Percentiles rank a stretch among this genome's conserved stretches.
These are phyloP conservation scores for Coemansia sp. DNA, from an alignment of 192 early-diverging fungal genomes.

Conservation along the genomic window DNA sequence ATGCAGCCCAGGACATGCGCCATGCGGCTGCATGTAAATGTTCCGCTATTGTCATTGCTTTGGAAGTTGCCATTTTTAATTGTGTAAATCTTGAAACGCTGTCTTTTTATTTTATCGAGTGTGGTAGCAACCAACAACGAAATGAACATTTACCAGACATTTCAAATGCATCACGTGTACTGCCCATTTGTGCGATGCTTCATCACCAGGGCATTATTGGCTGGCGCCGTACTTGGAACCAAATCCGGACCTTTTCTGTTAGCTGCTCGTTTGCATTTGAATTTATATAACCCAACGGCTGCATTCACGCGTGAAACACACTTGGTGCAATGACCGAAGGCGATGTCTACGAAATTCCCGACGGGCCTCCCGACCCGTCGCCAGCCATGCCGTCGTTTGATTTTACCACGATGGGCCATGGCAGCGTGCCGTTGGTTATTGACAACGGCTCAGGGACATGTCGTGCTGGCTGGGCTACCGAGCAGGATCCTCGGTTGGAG, in stretches of 20 bases:
- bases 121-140: too few relatives aligned
- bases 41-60: background rate
- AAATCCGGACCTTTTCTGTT: background rate
- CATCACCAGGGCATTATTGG: background rate
- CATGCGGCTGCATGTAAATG: background rate
- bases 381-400: constrained; percentile 53
- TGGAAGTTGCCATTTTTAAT: background rate
- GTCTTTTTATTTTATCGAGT: too few relatives aligned
- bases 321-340: constrained; percentile 6
- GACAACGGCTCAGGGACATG: constrained; percentile 78
- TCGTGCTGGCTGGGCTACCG: constrained; percentile 80
- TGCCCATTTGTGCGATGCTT: background rate
- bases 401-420: constrained; percentile 49
- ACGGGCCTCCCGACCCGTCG: constrained; percentile 37
- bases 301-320: background rate
- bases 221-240: background rate
- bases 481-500: constrained; percentile 51
- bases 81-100: background rate
- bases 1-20: background rate
- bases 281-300: background rate
- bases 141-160: too few relatives aligned
- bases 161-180: background rate
- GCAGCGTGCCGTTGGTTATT: constrained; percentile 59
- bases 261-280: background rate
- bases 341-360: constrained; percentile 45